Percentiles rank a stretch among this genome's conserved stretches.
phyloP scores from a whole-genome alignment of 306 rosid species.

The Cotoneaster glaucophyllus region DNA sequence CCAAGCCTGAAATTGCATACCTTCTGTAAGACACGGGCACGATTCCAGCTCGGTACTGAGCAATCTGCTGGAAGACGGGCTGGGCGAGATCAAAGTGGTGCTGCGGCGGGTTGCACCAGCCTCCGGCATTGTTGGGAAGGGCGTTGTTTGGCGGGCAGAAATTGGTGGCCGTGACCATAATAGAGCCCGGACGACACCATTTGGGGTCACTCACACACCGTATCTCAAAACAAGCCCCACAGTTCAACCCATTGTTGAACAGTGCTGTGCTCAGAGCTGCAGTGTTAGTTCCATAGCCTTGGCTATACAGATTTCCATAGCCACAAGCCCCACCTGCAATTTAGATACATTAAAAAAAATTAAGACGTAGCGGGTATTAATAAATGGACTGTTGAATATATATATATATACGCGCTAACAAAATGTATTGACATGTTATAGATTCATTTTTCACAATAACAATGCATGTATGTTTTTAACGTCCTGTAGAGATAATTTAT shows the following conservation, averaged over 20 bases:
- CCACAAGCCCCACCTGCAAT: conserved; percentile 79
- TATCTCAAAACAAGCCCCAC: conserved; percentile 78
- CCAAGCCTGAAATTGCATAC: conserved; percentile 15
- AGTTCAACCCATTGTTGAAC: conserved; percentile 64
- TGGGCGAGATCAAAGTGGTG: conserved; percentile 79
- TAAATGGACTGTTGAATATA: neutral
- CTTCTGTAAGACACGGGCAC: conserved; percentile 63
- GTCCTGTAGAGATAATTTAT: too few relatives aligned
- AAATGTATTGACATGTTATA: neutral
- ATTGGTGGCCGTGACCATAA: conserved; percentile 67
- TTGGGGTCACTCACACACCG: conserved; percentile 44
- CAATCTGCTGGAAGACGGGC: conserved; percentile 61
- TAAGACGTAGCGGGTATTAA: neutral
- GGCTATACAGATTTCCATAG: conserved; percentile 65
- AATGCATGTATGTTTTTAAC: neutral
- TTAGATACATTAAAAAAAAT: neutral
- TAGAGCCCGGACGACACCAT: conserved; percentile 56
- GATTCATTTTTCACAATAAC: neutral
- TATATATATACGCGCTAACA: neutral
- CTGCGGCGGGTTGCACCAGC: conserved; percentile 86
- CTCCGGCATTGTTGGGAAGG: conserved; percentile 62
- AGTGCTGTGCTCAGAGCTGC: conserved; percentile 77
- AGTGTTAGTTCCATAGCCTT: conserved; percentile 67
- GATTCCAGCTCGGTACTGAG: conserved; percentile 61
- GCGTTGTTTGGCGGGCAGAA: conserved; percentile 81